Evolutionary conservation across 805 yeast genomes (phyloP).

Genomic region (Candida glaebosa): DNA sequence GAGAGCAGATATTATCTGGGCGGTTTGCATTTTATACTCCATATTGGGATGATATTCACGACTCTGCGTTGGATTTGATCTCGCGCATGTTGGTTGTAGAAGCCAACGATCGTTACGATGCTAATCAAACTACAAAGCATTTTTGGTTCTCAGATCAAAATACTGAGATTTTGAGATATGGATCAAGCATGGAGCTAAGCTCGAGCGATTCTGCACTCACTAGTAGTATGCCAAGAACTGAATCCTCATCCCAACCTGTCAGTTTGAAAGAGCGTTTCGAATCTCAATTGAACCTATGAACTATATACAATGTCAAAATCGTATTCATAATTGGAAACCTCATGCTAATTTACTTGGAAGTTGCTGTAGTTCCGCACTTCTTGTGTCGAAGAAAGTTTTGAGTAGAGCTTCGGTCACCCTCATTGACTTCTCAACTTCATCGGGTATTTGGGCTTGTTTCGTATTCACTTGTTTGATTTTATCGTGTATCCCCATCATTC

Average conservation of each 20-base stretch:
- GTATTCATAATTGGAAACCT: neutral
- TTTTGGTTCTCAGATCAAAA: slow-evolving; percentile 39
- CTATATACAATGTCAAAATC: slow-evolving; percentile 1
- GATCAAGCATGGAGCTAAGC: neutral
- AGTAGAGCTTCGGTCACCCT: slow-evolving; percentile 13
- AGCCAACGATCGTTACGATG: slow-evolving; percentile 42
- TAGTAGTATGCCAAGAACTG: neutral
- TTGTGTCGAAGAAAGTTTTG: slow-evolving; percentile 15
- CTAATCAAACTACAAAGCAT: slow-evolving; percentile 37
- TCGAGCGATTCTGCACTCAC: neutral
- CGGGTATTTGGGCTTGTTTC: slow-evolving; percentile 14
- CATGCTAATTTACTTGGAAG: slow-evolving; percentile 5
- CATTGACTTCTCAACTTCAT: slow-evolving; percentile 16
- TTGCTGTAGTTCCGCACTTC: slow-evolving; percentile 8
- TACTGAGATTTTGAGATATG: neutral
- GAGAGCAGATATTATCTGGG: slow-evolving; percentile 66
- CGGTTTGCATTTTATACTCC: slow-evolving; percentile 74
- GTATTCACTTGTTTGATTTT: slow-evolving; percentile 7
- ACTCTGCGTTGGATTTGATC: slow-evolving; percentile 62
- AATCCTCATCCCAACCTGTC: slow-evolving; percentile 3
- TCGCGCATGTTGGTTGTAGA: slow-evolving; percentile 56
- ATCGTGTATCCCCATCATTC: slow-evolving; percentile 18
- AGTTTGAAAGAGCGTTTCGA: slow-evolving; percentile 4
- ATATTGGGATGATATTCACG: slow-evolving; percentile 71
- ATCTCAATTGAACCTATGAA: slow-evolving; percentile 1